Conservation (phyloP, 768 basidiomycete genomes). For the Pulveroboletus sp. region DNA sequence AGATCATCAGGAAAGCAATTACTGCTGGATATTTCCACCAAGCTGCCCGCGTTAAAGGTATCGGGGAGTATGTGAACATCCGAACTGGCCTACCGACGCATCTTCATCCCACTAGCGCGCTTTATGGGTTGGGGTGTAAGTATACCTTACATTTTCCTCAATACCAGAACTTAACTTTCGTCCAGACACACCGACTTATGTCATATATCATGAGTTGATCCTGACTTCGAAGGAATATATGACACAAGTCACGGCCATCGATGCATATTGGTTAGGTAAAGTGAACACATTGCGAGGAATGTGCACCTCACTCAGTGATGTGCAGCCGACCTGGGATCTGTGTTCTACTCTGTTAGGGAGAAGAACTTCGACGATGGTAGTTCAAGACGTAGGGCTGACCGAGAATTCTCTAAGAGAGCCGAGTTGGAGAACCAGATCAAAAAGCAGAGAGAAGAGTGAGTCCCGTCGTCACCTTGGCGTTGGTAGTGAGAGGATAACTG, state of each 20-base stretch:
- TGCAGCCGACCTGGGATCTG: constrained; percentile 87
- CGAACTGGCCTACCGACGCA: constrained; percentile 93
- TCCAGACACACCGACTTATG: constrained; percentile 90
- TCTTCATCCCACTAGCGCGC: constrained; percentile 92
- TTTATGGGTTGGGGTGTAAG: constrained; percentile 94
- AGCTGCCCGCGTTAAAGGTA: constrained; percentile 96
- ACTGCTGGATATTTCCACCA: constrained; percentile 99
- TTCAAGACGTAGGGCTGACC: constrained; percentile 68
- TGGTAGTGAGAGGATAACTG: constrained; percentile 2
- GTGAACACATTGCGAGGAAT: not conserved
- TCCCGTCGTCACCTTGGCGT: constrained; percentile 4
- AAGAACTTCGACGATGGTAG: constrained; percentile 94
- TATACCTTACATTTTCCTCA: constrained; percentile 7
- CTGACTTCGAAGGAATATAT: constrained; percentile 96
- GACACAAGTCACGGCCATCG: constrained; percentile 98
- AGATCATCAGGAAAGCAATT: constrained; percentile 76
- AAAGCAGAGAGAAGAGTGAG: constrained; percentile 64
- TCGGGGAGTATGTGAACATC: constrained; percentile 98
- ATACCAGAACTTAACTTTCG: not conserved
- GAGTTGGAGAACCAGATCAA: constrained; percentile 93
- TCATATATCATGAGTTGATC: constrained; percentile 95
- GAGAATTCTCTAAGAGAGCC: constrained; percentile 87
- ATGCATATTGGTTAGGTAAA: constrained; percentile 95
- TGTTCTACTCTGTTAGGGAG: constrained; percentile 97
- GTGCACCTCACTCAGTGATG: constrained; percentile 3